phyloP scores from a whole-genome alignment of 768 basidiomycete genomes.

The Rhizopogon roseolus region DNA sequence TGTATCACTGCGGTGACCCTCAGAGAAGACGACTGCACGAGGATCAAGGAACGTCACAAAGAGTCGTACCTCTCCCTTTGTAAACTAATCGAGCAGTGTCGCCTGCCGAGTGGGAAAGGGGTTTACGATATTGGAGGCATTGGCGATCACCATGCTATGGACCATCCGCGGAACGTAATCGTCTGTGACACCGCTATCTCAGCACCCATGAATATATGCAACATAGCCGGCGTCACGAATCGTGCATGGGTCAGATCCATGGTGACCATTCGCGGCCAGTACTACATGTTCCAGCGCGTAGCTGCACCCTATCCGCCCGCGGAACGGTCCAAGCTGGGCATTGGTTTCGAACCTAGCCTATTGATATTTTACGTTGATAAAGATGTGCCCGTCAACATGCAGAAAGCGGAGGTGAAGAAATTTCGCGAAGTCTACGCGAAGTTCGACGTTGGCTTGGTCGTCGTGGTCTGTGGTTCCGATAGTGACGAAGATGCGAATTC shows the following conservation, averaged over 20 bases:
- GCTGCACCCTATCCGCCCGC: conserved; percentile 1
- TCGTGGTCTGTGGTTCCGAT: conserved; percentile 3
- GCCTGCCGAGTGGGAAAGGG: neutral
- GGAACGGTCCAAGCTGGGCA: neutral
- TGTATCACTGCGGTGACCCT: conserved; percentile 11
- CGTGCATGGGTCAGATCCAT: conserved; percentile 1
- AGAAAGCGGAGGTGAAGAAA: conserved; percentile 1
- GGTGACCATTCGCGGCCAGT: neutral
- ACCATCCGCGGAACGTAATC: neutral
- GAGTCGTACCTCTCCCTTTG: conserved; percentile 6
- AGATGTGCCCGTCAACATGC: neutral
- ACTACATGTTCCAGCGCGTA: conserved; percentile 5
- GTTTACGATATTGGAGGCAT: neutral
- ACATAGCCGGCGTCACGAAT: conserved; percentile 1
- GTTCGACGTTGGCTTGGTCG: neutral
- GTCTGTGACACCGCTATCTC: conserved; percentile 3
- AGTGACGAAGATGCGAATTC: conserved; percentile 3
- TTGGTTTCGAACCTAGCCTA: conserved; percentile 1
- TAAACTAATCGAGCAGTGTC: neutral
- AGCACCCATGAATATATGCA: neutral
- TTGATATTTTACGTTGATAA: conserved; percentile 4
- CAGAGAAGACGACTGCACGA: neutral
- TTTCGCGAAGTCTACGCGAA: conserved; percentile 4
- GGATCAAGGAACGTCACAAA: neutral
- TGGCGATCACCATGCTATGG: neutral